Base-by-base conservation (phyloP, 805 yeast species). In the Kazachstania africana region DNA sequence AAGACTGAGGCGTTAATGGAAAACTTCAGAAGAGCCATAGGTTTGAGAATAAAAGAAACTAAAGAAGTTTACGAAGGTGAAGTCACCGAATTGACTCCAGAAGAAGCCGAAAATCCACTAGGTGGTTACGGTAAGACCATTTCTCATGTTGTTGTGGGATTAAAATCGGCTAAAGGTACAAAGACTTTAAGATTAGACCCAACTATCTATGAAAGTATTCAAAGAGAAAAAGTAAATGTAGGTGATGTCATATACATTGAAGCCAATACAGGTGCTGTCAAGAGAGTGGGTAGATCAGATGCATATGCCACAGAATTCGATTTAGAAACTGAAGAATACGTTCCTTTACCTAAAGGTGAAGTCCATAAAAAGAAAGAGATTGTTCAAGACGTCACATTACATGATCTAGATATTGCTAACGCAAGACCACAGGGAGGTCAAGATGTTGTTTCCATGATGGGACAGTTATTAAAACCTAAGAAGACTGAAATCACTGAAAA, bases 61-160 rank as follows among this genome's bases (percentile, higher is more conserved):
- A 91, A 91, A 53, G 98, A 91, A 57, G 95, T 91, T 6, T 91
- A 88, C 50, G 97, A 91, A 58, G 98, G 98, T 40, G 98, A 91
- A 58, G 95, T 91, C 31, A 88, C 93, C 16, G 98, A 88, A 55
- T 66, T 88, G 47, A 79, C 88, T 2, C 95, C 95, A 3, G 95
- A 84, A 59, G 97, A 91, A 62, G 80, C 93, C 20, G 96, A 88
- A 58, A 83, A 91, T 59, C 95, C 97, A 15, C 65, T 88, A 42
- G 96, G 97, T 29, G 97, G 97, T 5, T 93, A 91, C 55, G 99
- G 98, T 37, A 91, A 91, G 59, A 85, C 97, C 18, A 85, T 91
- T 34, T 68, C 85, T 36, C 95, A 91, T 56, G 98, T 91, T 15
- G 70, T 91, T 31, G 88, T 91, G 24, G 96, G 97, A 5, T 70